These are phyloP conservation scores for Lodderomyces margitis DNA, from an alignment of 1,139 yeast species.

Conservation along the genomic window DNA sequence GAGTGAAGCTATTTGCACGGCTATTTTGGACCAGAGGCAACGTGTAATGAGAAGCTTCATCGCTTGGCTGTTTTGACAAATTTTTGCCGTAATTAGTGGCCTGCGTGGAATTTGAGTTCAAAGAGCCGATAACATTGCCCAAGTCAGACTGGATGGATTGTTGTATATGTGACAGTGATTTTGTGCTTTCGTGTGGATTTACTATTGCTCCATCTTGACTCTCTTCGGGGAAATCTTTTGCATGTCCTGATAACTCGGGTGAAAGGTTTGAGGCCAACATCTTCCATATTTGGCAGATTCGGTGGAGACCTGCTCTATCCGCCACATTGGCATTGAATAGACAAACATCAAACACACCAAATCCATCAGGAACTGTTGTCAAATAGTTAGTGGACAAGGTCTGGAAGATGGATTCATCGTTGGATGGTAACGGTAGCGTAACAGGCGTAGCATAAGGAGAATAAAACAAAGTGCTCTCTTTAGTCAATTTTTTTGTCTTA, in stretches of 20 bases:
- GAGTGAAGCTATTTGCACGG: conserved; percentile 22
- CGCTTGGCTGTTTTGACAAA: not conserved
- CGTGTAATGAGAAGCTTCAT: not conserved
- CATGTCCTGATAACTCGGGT: conserved; percentile 30
- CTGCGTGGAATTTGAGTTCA: conserved; percentile 45
- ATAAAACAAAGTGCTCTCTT: conserved; percentile 8
- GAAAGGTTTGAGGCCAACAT: conserved; percentile 56
- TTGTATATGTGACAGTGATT: conserved; percentile 10
- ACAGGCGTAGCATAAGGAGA: conserved; percentile 50
- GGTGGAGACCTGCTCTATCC: conserved; percentile 45
- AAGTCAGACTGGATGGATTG: conserved; percentile 41
- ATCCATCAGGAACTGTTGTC: conserved; percentile 47
- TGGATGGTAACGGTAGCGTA: conserved; percentile 41
- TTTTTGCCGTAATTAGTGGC: conserved; percentile 34
- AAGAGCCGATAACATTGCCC: conserved; percentile 45
- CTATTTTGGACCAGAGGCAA: conserved; percentile 16
- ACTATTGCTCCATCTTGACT: not conserved
- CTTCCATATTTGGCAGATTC: conserved; percentile 72
- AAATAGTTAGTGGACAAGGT: conserved; percentile 44
- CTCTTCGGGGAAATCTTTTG: conserved; percentile 6
- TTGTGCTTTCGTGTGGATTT: conserved; percentile 10
- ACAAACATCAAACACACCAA: conserved; percentile 53
- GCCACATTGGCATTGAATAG: conserved; percentile 60
- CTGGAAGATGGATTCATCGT: conserved; percentile 43
- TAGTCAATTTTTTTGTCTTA: conserved; percentile 9